Base-by-base conservation (phyloP, 148 eudicot species). In the Diospyros kaki region DNA sequence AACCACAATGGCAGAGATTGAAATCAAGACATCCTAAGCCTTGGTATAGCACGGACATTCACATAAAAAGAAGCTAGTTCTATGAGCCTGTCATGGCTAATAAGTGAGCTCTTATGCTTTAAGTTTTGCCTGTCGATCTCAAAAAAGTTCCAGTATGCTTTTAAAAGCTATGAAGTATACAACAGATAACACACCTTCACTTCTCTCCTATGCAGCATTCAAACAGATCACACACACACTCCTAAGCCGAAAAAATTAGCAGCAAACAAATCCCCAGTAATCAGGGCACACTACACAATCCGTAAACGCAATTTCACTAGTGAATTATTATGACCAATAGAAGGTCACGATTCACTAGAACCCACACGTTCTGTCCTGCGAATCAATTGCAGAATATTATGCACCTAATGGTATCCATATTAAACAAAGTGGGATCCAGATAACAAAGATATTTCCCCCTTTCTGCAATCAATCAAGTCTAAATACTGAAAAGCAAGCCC, bases 71-170 rank as follows among this genome's bases (percentile, higher is more conserved):
- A 5, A 75, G 28, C 66, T 39, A 65, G 41, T 66, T 15, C n/a
- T 18, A 14, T 5, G 5, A 18, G 18, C 68, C 17, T 8, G 14
- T 59, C 5, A 46, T 14, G 28, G 28, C 28, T 28, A 28, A 28
- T 52, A 17, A 54, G 67, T 65, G 66, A 78, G 67, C 60, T 48
- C 48, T 46, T 28, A 64, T 17, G 54, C 45, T 58, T 28, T 63
- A 64, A 73, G 12, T 52, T 15, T 52, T 13, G 39, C 9, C 15
- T 11, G 8, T 15, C 51, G 10, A 6, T 13, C 44, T 45, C 15
- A 48, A 4, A 41, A 14, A 38, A 15, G 48, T 64, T 63, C 44
- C 7, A 5, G 40, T 13, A 45, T 13, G 14, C 3, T 1, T 66
- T 66, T 9, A 45, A 66, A 66, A 0, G 28, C 0, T 28, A 28